Conservation (phyloP, 208 protist species). For the Wallacemonas sp. region DNA sequence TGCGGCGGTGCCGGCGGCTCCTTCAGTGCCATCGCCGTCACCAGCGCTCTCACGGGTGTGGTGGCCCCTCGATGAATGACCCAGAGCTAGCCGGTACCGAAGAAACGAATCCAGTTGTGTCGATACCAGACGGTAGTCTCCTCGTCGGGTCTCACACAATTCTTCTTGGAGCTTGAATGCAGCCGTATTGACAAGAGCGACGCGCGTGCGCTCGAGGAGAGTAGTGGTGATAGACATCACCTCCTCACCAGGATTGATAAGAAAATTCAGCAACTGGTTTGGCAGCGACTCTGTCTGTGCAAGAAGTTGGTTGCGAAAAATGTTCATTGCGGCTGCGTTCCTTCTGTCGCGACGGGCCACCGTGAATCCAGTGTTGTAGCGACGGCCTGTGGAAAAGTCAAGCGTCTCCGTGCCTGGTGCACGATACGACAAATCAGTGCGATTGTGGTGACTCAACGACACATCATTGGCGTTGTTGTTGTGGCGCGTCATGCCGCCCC, state of each 20-base stretch:
- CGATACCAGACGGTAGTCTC: neutral
- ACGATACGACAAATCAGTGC: slow-evolving; percentile 19
- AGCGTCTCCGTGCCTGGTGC: slow-evolving; percentile 20
- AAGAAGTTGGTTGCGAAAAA: slow-evolving; percentile 37
- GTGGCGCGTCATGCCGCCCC: slow-evolving; percentile 5
- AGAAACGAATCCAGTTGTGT: slow-evolving; percentile 16
- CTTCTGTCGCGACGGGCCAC: neutral
- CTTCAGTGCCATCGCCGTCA: neutral
- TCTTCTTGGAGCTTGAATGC: slow-evolving; percentile 69
- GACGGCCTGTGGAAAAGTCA: slow-evolving; percentile 31
- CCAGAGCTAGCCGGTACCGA: slow-evolving; percentile 27
- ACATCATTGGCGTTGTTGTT: slow-evolving; percentile 5
- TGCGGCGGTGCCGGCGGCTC: neutral
- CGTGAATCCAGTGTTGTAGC: slow-evolving; percentile 12
- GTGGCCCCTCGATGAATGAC: slow-evolving; percentile 13
- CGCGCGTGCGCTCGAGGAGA: slow-evolving; percentile 46
- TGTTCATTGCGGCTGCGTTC: slow-evolving; percentile 16
- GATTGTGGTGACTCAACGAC: slow-evolving; percentile 23
- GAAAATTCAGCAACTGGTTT: slow-evolving; percentile 65
- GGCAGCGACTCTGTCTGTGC: slow-evolving; percentile 46
- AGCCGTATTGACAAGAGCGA: slow-evolving; percentile 49
- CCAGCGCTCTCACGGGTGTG: neutral
- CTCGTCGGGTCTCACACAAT: slow-evolving; percentile 26
- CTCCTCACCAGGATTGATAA: slow-evolving; percentile 47
- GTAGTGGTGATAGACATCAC: slow-evolving; percentile 31